Evolutionary conservation across 768 basidiomycete genomes (phyloP), one percentile per base, ranked within the genome.

Genomic region (Serendipita indica): DNA sequence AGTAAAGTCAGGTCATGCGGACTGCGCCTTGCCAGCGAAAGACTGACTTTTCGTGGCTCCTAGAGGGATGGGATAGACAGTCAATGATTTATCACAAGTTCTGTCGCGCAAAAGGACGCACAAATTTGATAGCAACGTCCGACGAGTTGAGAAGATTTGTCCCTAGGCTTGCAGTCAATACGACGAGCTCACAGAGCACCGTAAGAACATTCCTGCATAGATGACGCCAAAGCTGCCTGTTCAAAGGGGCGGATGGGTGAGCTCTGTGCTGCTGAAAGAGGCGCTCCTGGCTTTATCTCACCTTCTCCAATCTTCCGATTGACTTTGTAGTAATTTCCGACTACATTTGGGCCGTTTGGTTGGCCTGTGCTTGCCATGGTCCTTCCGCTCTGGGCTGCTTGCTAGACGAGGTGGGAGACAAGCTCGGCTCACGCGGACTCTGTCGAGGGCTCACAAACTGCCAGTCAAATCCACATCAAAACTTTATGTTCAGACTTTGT

Each of bases 81-180:
- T 58, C 62, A 64, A 62, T 57, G 57, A 32, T 33, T 14, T 20
- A 16, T 12, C 35, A 57, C 20, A 20, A 27, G 10, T 37, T 54
- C 16, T 25, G 60, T 60, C 59, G 61, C 27, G 33, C 39, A 57
- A 14, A 45, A 46, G 46, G 35, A 82, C 93, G 73, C 68, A 98
- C 96, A 80, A 99, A 99, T 78, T 99, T 99, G 83, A 99, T 98
- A 63, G 96, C 96, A 62, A 98, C 94, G 7, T 92, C 93, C 74
- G 94, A 92, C 2, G 88, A 91, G 77, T 99, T 99, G 74, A 98
- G 82, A 32, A 99, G 77, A 69, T 99, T 99, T 5, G 92, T 94
- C 27, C 94, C 94, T 97, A 67, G 34, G 25, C 32, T 10, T 37
- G 27, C 32, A 33, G 37, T 32, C 32, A 3, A 46, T 14, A 33